A percentile compares a stretch with the other conserved stretches of the same genome.
These are phyloP conservation scores for Talaromyces sp. DNA, from an alignment of 2,329 filamentous ascomycete genomes.

Conservation along the genomic window DNA sequence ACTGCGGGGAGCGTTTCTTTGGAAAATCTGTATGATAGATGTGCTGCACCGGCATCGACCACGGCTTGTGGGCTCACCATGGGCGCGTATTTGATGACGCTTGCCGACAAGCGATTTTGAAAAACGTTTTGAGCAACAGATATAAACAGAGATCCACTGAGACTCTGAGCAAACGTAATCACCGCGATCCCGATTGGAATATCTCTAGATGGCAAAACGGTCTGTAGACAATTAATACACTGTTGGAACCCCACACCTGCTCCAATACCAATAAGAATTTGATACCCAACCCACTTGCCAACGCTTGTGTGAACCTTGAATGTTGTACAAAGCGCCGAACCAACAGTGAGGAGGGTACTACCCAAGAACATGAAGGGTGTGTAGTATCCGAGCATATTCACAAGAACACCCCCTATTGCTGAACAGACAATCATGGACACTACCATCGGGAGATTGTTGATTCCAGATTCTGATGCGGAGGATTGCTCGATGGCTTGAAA, in stretches of 20 bases:
- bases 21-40: slow-evolving; percentile 33
- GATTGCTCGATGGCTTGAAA: slow-evolving; percentile 43
- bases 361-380: slow-evolving; percentile 41
- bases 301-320: slow-evolving; percentile 32
- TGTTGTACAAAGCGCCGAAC: slow-evolving; percentile 40
- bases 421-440: slow-evolving; percentile 36
- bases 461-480: slow-evolving; percentile 38
- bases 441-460: slow-evolving; percentile 42
- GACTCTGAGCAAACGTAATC: slow-evolving; percentile 40
- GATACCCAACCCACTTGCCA: slow-evolving; percentile 42
- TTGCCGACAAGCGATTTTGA: slow-evolving; percentile 34
- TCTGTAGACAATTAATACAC: slow-evolving; percentile 39
- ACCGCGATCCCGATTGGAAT: slow-evolving; percentile 41
- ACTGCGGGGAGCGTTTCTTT: slow-evolving; percentile 32
- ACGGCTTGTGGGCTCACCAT: slow-evolving; percentile 30
- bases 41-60: slow-evolving; percentile 40
- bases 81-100: slow-evolving; percentile 28
- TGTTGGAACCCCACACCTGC: slow-evolving; percentile 41
- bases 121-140: slow-evolving; percentile 45
- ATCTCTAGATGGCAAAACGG: slow-evolving; percentile 34
- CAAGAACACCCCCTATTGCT: slow-evolving; percentile 32
- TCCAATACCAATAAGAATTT: slow-evolving; percentile 39
- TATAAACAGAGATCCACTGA: slow-evolving; percentile 43
- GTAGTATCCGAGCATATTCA: slow-evolving; percentile 43
- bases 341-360: slow-evolving; percentile 35